Evolutionary conservation across 139 green algal species (phyloP), one percentile per base, ranked within the genome.

Genomic region (Marvania coccoides): DNA sequence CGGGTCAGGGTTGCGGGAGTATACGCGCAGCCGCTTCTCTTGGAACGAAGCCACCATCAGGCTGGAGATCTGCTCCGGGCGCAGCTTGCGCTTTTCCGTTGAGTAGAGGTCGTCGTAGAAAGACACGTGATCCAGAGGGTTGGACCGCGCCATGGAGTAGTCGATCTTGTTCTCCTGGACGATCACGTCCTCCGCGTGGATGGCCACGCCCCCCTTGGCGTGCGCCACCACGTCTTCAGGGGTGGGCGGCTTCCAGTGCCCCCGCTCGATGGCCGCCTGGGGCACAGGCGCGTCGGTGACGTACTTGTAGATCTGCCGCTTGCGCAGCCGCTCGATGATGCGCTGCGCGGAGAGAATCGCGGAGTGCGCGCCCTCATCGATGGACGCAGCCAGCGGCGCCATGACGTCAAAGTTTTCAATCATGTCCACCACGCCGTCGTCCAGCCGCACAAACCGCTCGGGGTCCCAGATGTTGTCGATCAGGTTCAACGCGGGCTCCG

Each of bases 261-360:
- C 45, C 7, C 62, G 26, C 35, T 58, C 56, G n/a, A 51, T 13
- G 13, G 31, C 31, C 45, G 70, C 62, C 2, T 33, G 24, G 1
- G 76, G 76, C 3, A 92, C 62, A 2, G 63, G 58, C 5, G 81
- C 61, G 71, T 88, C 80, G 26, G 63, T 62, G 31, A 71, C 71
- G 73, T 69, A 88, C 59, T 82, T 86, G 79, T 92, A 94, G 37
- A 94, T 71, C 40, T 90, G 48, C 0, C 87, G 77, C 58, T 65
- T 61, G 1, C 76, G 65, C 53, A 94, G 37, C 6, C 78, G 71
- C 14, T 30, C 35, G 15, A 92, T 63, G 63, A 91, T 83, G 34
- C 35, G 66, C 77, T 89, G 81, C 2, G 84, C 77, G 15, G 28
- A 29, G 33, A 23, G n/a, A 36, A 40, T 62, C 33, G 30, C 26